Evolutionary conservation across 1,139 yeast genomes (phyloP), one percentile per base, ranked within the genome.

Genomic region (Suzukiozyma palmioleophila): DNA sequence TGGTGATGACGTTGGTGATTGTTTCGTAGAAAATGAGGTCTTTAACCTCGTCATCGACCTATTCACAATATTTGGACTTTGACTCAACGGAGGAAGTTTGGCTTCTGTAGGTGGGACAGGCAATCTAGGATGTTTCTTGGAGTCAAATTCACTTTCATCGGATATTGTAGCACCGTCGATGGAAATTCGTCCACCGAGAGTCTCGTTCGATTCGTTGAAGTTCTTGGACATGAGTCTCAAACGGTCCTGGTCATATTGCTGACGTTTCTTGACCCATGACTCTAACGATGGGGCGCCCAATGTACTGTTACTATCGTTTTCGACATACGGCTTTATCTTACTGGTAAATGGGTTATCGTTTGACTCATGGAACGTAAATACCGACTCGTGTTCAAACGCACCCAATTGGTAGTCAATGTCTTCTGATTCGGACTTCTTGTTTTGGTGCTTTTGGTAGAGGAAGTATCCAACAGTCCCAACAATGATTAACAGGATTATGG

Each of bases 241-340:
- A 44, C 55, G 42, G 3, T 59, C 51, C 39, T 60, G 60, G 37
- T 75, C 79, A 47, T 64, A 75, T 41, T 71, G 70, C 43, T 70
- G 72, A 46, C 81, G 59, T 50, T 77, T 77, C 31, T 66, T 62
- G 32, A 67, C 69, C 81, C 81, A 77, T 9, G 79, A 74, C 42
- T 68, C 70, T 18, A 77, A 71, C 5, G 66, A 61, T 14, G 59
- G 56, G 1, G 50, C 63, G 36, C 59, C 66, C 28, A 63, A 46
- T 0, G 69, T 63, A 2, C 79, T 73, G 33, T 59, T 53, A 11
- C 74, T 64, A 48, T 77, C 81, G 43, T 62, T 66, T 33, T 33
- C 36, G 4, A 33, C 28, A 26, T 54, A 59, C 9, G 36, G 36
- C 14, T 33, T 33, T 2, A 33, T 33, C 26, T 33, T 26, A 9